Evolutionary conservation across 257 asterid species (phyloP).

Genomic region (Mentha longifolia): DNA sequence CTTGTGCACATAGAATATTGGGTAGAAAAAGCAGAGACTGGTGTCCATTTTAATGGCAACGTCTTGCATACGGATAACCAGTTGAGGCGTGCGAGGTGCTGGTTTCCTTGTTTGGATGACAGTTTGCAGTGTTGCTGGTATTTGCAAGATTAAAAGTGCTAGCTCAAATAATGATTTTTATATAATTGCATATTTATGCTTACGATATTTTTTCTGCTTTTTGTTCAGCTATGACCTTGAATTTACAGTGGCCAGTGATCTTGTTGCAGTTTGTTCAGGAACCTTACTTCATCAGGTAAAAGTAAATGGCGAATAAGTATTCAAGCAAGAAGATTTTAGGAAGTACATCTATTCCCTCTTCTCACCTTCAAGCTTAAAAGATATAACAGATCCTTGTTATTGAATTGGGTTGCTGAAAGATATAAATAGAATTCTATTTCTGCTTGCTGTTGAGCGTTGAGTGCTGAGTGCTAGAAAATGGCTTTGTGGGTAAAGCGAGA

Average conservation of each 20-base stretch:
- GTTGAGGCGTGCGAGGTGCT: slow-evolving; percentile 97
- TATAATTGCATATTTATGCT: slow-evolving; percentile 25
- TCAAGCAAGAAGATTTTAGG: slow-evolving; percentile 18
- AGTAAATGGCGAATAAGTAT: not conserved
- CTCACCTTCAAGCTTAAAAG: slow-evolving; percentile 14
- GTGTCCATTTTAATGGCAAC: slow-evolving; percentile 76
- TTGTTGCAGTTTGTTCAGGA: slow-evolving; percentile 94
- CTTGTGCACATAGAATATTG: slow-evolving; percentile 84
- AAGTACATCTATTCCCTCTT: slow-evolving; percentile 2
- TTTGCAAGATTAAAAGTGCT: slow-evolving; percentile 28
- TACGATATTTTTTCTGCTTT: slow-evolving; percentile 36
- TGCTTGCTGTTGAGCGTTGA: not conserved
- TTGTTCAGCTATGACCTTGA: slow-evolving; percentile 87
- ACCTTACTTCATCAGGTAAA: slow-evolving; percentile 92
- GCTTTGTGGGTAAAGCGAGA: not conserved
- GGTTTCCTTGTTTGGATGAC: slow-evolving; percentile 99
- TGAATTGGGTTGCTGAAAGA: not conserved
- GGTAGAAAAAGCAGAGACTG: slow-evolving; percentile 99
- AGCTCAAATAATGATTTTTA: slow-evolving; percentile 15
- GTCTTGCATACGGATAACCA: slow-evolving; percentile 93
- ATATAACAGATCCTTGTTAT: not conserved
- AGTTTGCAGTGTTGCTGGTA: slow-evolving; percentile 91
- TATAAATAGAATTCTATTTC: not conserved
- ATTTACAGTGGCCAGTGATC: slow-evolving; percentile 89
- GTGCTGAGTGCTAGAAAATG: not conserved